Base-by-base conservation (phyloP, 1,139 yeast species). In the Arxiozyma heterogenica region DNA sequence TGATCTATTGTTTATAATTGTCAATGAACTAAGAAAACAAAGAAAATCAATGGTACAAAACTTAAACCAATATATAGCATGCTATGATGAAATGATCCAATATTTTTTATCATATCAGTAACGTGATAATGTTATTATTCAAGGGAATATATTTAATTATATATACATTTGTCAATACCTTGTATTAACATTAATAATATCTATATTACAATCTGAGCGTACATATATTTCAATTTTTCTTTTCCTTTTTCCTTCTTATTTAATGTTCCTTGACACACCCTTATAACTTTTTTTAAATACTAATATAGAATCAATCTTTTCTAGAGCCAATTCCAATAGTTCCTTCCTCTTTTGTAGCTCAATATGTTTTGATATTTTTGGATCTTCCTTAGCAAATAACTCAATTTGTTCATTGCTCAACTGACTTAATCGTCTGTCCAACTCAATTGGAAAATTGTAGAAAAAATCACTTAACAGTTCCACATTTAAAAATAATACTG, bases 311-410 rank as follows among this genome's bases (percentile, higher is more conserved):
- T 93, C 97, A 56, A 94, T 89, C 71, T 88, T 93, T 55, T 76
- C 78, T 63, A 91, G 70, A 0, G 98, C 98, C 55, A 86, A 73
- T 61, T 89, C 94, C 55, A 94, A 76, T 56, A 90, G 73, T 63
- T 90, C 97, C 68, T 93, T 91, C 52, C 97, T 80, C 69, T 89
- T 94, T 69, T 94, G 98, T 58, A 94, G 73, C 65, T 93, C 97
- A 60, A 94, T 86, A 65, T 94, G 98, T 61, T 84, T 80, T 66
- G 85, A 85, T 56, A 93, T 81, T 71, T 84, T 87, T 18, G 96
- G 94, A 72, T 94, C 98, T 69, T 94, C 98, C 64, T 89, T 89
- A 0, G 98, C 98, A 73, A 91, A 88, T 56, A 74, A 73, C 64
- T 91, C 98, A 56, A 93, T 78, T 65, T 91, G 95, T 53, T 89